Conservation (phyloP, 1,284 basidiomycete species). For the Ustilago cynodontis region DNA sequence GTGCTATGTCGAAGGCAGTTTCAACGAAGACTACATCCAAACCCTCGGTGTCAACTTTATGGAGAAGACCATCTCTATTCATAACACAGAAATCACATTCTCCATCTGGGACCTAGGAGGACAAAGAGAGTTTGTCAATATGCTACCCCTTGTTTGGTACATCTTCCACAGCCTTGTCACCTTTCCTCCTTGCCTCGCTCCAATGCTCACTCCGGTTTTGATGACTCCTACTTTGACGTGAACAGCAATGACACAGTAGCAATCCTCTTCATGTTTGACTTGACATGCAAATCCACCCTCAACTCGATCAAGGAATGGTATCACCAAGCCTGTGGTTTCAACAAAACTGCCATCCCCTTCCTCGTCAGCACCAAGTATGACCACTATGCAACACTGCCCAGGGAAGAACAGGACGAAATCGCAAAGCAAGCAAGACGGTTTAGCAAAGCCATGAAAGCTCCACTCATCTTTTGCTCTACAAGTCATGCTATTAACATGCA, state of each 20-base stretch:
- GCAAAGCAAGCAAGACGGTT: conserved; percentile 88
- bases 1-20: conserved; percentile 73
- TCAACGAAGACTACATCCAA: conserved; percentile 95
- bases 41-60: conserved; percentile 96
- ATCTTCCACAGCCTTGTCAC: neutral
- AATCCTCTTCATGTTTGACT: conserved; percentile 99
- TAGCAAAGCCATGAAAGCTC: conserved; percentile 97
- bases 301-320: conserved; percentile 99
- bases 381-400: conserved; percentile 91
- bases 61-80: conserved; percentile 97
- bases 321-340: conserved; percentile 95
- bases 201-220: neutral
- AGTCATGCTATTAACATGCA: conserved; percentile 98
- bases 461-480: conserved; percentile 97
- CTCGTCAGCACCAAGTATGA: conserved; percentile 97
- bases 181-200: neutral
- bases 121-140: conserved; percentile 97
- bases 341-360: conserved; percentile 74
- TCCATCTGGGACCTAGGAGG: conserved; percentile 99
- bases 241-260: conserved; percentile 94
- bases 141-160: conserved; percentile 88
- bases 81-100: conserved; percentile 97
- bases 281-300: conserved; percentile 93
- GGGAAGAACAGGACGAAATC: conserved; percentile 98
- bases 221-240: neutral